Percentiles rank a stretch among this genome's conserved stretches.
Conservation (phyloP, 176 grass and related monocot species). For the Hyparrhenia diplandra region DNA sequence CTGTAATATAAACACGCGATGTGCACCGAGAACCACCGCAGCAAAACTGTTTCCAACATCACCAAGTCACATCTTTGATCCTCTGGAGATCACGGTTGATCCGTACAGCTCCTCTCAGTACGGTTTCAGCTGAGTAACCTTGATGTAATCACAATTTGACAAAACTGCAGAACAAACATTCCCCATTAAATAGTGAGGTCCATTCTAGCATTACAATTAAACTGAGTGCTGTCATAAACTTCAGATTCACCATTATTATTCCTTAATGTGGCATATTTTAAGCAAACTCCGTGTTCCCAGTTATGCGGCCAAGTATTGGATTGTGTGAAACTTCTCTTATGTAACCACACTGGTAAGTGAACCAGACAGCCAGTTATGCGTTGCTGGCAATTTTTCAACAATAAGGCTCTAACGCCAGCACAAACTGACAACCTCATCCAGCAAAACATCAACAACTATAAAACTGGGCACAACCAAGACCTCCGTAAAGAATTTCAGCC, state of each 20-base stretch:
- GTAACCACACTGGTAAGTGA: not conserved
- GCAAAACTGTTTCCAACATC: not conserved
- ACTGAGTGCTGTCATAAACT: not conserved
- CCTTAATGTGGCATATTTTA: not conserved
- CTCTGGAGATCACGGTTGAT: constrained; percentile 73
- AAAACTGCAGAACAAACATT: constrained; percentile 45
- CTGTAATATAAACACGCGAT: constrained; percentile 16
- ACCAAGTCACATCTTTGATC: constrained; percentile 58
- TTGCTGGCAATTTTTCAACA: not conserved
- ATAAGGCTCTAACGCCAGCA: not conserved
- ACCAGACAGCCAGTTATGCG: not conserved
- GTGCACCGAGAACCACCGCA: not conserved
- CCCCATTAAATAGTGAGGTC: not conserved
- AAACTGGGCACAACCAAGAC: not conserved
- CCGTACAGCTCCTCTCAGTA: no score
- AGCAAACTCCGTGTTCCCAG: not conserved
- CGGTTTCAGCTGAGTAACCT: constrained; percentile 46
- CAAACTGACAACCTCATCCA: not conserved
- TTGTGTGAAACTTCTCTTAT: not conserved
- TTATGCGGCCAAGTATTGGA: not conserved
- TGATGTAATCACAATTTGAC: constrained; percentile 59
- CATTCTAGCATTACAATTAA: not conserved
- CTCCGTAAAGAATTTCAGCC: not conserved
- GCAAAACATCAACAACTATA: not conserved
- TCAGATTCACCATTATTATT: not conserved